Conservation (phyloP, 257 asterid species). For the Scutellaria minor region DNA sequence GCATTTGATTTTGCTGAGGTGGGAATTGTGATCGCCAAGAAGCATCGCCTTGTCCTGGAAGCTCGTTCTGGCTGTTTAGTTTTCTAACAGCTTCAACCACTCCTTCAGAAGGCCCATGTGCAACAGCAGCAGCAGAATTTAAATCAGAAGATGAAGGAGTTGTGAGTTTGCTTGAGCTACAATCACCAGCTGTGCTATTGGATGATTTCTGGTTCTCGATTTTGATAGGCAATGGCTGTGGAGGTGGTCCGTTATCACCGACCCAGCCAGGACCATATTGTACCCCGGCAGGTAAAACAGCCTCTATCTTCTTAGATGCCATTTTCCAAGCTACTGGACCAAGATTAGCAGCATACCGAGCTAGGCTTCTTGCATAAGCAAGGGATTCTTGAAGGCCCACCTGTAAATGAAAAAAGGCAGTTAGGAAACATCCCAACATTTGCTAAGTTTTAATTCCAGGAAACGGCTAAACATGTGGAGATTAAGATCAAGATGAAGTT, state of each 20-base stretch:
- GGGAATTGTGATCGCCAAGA: conserved; percentile 46
- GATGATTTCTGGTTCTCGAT: conserved; percentile 48
- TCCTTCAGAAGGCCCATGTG: conserved; percentile 37
- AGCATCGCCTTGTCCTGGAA: conserved; percentile 38
- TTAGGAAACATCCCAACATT: background rate
- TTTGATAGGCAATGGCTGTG: conserved; percentile 46
- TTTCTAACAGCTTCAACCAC: conserved; percentile 61
- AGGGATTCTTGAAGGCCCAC: conserved; percentile 91
- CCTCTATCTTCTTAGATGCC: conserved; percentile 74
- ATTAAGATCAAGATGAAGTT: background rate
- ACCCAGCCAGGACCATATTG: conserved; percentile 99
- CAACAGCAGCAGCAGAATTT: conserved; percentile 32
- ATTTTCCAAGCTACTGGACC: conserved; percentile 91
- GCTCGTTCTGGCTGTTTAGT: conserved; percentile 59
- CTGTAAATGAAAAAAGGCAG: conserved; percentile 44
- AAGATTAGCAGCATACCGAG: conserved; percentile 82
- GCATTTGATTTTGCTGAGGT: conserved; percentile 49
- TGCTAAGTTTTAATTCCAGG: background rate
- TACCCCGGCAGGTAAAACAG: conserved; percentile 71
- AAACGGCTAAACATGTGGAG: background rate
- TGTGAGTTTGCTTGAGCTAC: conserved; percentile 48
- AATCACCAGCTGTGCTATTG: conserved; percentile 36
- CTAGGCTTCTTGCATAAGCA: conserved; percentile 86
- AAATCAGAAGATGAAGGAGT: conserved; percentile 47
- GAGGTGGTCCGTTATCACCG: conserved; percentile 58